These are phyloP conservation scores for Raffaelea deltoideospora DNA, from an alignment of 2,329 filamentous ascomycete species.

Conservation along the genomic window DNA sequence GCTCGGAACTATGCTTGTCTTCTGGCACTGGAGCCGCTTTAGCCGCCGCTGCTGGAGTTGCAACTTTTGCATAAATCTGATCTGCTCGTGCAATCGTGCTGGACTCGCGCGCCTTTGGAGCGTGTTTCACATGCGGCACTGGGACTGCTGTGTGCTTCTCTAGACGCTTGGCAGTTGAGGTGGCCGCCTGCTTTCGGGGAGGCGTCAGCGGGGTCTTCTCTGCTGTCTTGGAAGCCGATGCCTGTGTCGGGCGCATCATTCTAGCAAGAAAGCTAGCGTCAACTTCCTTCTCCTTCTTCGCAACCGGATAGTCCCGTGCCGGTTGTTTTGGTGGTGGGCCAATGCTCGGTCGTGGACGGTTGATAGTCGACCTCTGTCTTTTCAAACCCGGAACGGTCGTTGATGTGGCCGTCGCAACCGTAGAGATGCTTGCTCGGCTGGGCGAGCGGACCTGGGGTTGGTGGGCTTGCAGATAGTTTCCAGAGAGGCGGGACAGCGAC, in stretches of 20 bases:
- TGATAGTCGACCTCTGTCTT: constrained; percentile 29
- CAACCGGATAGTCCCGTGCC: constrained; percentile 28
- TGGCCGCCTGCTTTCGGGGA: constrained; percentile 17
- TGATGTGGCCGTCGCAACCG: constrained; percentile 10
- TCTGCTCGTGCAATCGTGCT: too few species aligned
- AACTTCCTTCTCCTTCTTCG: constrained; percentile 37
- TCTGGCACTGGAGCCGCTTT: too few species aligned
- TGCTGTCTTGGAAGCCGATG: constrained; percentile 50
- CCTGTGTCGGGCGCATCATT: constrained; percentile 65
- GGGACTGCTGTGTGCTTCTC: neutral
- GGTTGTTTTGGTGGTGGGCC: constrained; percentile 44
- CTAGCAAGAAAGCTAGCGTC: constrained; percentile 63
- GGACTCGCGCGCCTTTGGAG: too few species aligned
- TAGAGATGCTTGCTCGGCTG: constrained; percentile 28
- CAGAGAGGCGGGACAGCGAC: constrained; percentile 25
- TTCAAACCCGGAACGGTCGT: constrained; percentile 19
- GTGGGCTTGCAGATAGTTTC: constrained; percentile 19
- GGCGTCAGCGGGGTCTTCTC: constrained; percentile 39
- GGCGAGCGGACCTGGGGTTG: constrained; percentile 22
- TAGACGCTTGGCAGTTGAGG: constrained; percentile 9
- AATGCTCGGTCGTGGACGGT: constrained; percentile 33
- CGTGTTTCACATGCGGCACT: too few species aligned
- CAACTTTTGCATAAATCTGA: too few species aligned
- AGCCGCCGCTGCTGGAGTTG: too few species aligned
- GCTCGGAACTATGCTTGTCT: too few species aligned